Base-by-base conservation (phyloP, 805 yeast species). In the Candida golubevii region DNA sequence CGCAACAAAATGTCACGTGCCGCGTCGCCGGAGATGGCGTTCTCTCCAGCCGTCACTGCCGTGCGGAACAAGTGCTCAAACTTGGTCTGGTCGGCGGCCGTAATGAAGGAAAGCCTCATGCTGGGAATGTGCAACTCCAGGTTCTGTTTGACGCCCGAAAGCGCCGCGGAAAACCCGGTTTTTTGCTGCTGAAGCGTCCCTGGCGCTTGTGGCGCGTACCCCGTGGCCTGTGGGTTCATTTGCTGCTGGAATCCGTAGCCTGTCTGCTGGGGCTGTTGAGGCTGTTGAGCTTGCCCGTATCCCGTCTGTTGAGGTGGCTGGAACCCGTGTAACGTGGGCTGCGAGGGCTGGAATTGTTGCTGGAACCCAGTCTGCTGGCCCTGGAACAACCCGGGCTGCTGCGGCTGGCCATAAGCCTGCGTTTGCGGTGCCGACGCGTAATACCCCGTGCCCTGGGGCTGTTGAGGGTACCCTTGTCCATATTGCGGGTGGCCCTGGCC, bases 11-110 rank as follows among this genome's bases (percentile, higher is more conserved):
- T 83, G 49, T 80, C 82, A 54, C 90, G 80, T 12, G 96, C 95
- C 6, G 84, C 71, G 37, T 80, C 83, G 9, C 91, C 90, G 36
- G 75, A 69, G 42, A 85, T 78, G 4, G 88, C 74, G 48, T 69
- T 79, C 50, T 84, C 89, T n/a, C 85, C 83, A 14, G 71, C 67
- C 15, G 83, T 77, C 26, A 90, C 91, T 18, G 89, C 83, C 15
- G 88, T 76, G 53, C 91, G 72, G 62, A 91, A 91, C 54, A 91
- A 71, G 55, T 82, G 82, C 64, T 88, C 97, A 60, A 86, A 91
- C 61, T 87, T 85, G 46, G 78, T 77, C 68, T 91, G 98, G 62
- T 91, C 97, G 30, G 78, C 79, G 23, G 85, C 83, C 3, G 95
- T 80, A 49, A 91, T 79, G 61, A 91, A 91, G 9, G 96, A 82